Base-by-base conservation (phyloP, 495 filamentous ascomycete genomes). In the Bryoglossum gracile region DNA sequence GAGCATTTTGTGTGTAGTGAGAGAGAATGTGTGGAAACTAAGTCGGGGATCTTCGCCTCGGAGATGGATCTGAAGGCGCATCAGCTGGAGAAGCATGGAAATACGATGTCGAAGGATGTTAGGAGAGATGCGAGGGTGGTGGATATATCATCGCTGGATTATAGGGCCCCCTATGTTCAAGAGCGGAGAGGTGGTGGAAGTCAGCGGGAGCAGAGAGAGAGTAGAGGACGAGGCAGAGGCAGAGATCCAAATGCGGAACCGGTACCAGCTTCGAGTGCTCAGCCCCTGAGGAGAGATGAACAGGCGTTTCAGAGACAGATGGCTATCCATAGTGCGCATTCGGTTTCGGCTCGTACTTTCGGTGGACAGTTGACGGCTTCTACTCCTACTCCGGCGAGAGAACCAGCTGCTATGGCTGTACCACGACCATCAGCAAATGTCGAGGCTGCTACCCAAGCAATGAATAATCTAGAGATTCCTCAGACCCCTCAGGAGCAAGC, bases 21-120 rank as follows among this genome's bases (percentile, higher is more conserved):
- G 49, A 69, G 71, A 50, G 90, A 95, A 48, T 99, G 92, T 51
- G 57, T 89, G 61, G 92, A 97, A 50, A 95, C 95, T 75, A 97
- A 96, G 64, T 95, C 96, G 57, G 81, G 95, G n/a, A 94, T 96
- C 1, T 99, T 99, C 52, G 87, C 84, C 39, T 87, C 88, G 0
- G 84, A 94, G 57, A 82, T 99, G 70, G 92, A 97, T 63, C 64
- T 99, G 23, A 94, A 95, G 60, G 88, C 78, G 10, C 88, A 94
- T 64, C 85, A 89, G 56, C 62, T 94, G 5, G 82, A 87, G 60
- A 68, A 69, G 9, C 88, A 94, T 63, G 85, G 84, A 0, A 79
- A 84, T 46, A 80, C 82, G 2, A 62, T 92, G 10, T 81, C 86
- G 5, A 95, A 95, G 56, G 88, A 89, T 59, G 84, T 85, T 6